Evolutionary conservation across 164 flowering plant species (phyloP).

Genomic region (Pachysandra terminalis): DNA sequence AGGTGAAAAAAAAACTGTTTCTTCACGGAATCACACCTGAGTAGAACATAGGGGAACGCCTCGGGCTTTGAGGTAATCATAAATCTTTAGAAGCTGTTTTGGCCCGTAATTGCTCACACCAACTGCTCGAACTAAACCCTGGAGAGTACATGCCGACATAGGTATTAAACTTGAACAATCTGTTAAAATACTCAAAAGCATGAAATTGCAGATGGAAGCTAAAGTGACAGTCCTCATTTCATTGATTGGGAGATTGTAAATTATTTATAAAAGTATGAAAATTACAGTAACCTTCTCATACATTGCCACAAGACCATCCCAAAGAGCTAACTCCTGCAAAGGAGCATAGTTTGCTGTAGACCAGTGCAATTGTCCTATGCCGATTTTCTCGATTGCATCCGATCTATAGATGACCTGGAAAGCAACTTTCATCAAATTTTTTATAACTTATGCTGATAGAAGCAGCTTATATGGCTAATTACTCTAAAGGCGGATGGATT

Average conservation of each 20-base stretch:
- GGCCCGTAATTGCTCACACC: constrained; percentile 96
- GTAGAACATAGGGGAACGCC: constrained; percentile 68
- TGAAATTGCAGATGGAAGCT: not conserved
- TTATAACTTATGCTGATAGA: not conserved
- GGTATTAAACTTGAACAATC: not conserved
- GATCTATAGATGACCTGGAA: constrained; percentile 69
- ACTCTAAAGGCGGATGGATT: not conserved
- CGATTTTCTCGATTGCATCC: constrained; percentile 81
- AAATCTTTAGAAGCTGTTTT: constrained; percentile 77
- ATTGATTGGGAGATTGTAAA: not conserved
- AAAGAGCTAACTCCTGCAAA: constrained; percentile 79
- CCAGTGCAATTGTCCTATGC: constrained; percentile 96
- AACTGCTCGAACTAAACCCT: constrained; percentile 92
- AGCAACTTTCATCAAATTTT: not conserved
- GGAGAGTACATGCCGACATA: constrained; percentile 7
- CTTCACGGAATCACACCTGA: constrained; percentile 42
- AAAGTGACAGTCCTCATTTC: not conserved
- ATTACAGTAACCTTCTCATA: constrained; percentile 77
- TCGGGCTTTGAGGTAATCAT: constrained; percentile 58
- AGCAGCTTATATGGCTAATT: not conserved
- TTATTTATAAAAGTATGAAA: not conserved
- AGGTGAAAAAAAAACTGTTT: not conserved
- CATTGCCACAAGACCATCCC: constrained; percentile 99
- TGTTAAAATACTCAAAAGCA: not conserved
- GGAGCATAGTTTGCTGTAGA: constrained; percentile 98